Percentiles rank a stretch among this genome's conserved stretches.
These are phyloP conservation scores for Talaromyces atroroseus DNA, from an alignment of 2,329 filamentous ascomycete species.

Conservation along the genomic window DNA sequence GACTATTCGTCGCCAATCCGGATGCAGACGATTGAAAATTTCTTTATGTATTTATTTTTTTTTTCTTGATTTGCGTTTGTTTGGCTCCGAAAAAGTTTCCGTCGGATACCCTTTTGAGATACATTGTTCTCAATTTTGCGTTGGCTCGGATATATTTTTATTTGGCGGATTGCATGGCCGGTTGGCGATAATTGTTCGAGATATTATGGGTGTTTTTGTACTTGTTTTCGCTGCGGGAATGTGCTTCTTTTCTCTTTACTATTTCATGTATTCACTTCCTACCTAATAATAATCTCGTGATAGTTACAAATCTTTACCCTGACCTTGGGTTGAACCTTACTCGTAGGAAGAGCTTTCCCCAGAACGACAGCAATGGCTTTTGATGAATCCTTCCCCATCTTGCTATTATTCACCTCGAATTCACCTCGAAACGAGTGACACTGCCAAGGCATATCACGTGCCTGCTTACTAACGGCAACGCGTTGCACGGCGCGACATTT, in stretches of 20 bases:
- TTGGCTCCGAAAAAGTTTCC: slow-evolving; percentile 4
- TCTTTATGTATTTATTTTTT: neutral
- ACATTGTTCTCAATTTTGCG: neutral
- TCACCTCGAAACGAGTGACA: too few species aligned
- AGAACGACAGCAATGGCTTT: too few species aligned
- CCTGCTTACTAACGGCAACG: neutral
- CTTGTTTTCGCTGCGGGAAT: neutral
- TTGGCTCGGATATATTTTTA: neutral
- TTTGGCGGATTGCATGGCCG: slow-evolving; percentile 5
- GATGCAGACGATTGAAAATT: slow-evolving; percentile 30
- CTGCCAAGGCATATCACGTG: neutral
- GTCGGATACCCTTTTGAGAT: slow-evolving; percentile 11
- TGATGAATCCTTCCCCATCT: too few species aligned
- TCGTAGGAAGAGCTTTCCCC: too few species aligned
- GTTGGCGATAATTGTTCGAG: slow-evolving; percentile 1
- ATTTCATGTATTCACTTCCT: neutral
- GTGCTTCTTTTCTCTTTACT: neutral
- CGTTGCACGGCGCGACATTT: slow-evolving; percentile 1
- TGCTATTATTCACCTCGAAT: too few species aligned
- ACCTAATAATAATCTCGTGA: neutral
- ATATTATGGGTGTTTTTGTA: neutral
- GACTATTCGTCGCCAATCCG: slow-evolving; percentile 45
- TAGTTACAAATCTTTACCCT: neutral
- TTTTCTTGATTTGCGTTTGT: neutral
- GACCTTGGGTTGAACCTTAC: too few species aligned